Conservation (phyloP, 2,329 filamentous ascomycete genomes). For the Diaporthe citriasiana region DNA sequence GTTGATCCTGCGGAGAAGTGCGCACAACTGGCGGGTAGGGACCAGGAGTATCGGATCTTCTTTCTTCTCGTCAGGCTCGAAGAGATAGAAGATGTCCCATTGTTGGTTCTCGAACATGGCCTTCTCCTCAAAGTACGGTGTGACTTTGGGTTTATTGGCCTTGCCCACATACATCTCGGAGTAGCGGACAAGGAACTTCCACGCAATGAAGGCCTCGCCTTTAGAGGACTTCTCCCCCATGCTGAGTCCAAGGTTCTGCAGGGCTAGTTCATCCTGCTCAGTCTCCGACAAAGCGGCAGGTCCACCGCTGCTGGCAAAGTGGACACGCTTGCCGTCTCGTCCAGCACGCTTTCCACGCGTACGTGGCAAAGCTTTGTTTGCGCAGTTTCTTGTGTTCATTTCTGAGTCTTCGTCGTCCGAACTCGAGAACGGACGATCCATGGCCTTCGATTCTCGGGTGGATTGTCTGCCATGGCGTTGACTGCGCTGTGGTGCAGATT, state of each 20-base stretch:
- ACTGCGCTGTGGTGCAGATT: not conserved
- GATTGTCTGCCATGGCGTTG: not conserved
- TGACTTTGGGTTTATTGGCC: slow-evolving; percentile 62
- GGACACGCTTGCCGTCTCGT: not conserved
- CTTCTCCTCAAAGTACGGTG: slow-evolving; percentile 67
- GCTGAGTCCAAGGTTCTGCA: slow-evolving; percentile 42
- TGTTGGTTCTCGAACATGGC: slow-evolving; percentile 69
- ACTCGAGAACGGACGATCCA: not conserved
- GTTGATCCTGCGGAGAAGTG: slow-evolving; percentile 77
- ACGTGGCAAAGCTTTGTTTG: not conserved
- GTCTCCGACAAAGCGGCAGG: not conserved
- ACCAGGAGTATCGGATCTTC: slow-evolving; percentile 76
- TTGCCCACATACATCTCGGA: slow-evolving; percentile 71
- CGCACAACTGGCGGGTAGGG: slow-evolving; percentile 73
- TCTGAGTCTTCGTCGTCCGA: slow-evolving; percentile 21
- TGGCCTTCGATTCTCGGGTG: not conserved
- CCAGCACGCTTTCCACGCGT: not conserved
- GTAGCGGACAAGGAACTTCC: slow-evolving; percentile 69
- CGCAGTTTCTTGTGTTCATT: slow-evolving; percentile 1
- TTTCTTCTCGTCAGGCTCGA: slow-evolving; percentile 62
- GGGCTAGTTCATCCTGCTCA: slow-evolving; percentile 26
- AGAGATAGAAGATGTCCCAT: slow-evolving; percentile 85
- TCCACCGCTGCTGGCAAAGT: not conserved
- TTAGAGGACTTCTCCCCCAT: slow-evolving; percentile 48
- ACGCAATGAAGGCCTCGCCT: slow-evolving; percentile 61